Base-by-base conservation (phyloP, 176 grass and related monocot species). In the Oryza officinalis region DNA sequence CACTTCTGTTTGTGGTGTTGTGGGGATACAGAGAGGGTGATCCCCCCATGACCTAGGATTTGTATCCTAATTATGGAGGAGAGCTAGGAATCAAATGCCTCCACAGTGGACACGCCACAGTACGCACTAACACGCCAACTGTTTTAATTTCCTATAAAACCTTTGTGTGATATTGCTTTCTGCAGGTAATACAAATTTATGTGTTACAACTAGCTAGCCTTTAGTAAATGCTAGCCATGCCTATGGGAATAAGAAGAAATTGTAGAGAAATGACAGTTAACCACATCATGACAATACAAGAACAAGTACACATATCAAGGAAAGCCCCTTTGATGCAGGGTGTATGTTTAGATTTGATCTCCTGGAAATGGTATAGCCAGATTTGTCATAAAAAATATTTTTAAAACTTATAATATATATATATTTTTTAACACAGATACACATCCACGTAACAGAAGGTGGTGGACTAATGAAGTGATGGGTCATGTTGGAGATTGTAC, bases 41-140 rank as follows among this genome's bases (percentile, higher is more conserved):
- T 60, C 13, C 67, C n/a, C n/a, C 63, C 65, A 72, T 76, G 60
- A 75, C 52, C 52, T 57, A 63, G 67, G 41, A 83, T 14, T 78
- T n/a, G 25, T 43, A 88, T 73, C 43, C 12, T 81, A 69, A 67
- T 41, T 75, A 35, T 8, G 22, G 78, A 86, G 20, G 78, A 86
- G 52, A 65, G 49, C 10, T 31, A 87, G 65, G 72, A 82, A 90
- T 78, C 57, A 77, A 86, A 89, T 77, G 54, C 68, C 60, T 65
- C 46, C 54, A 68, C 63, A 80, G 15, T 72, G 17, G 82, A n/a
- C 20, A 78, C 10, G 5, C 26, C 27, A 71, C 35, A 26, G 49
- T 32, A 31, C 6, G 25, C 30, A 77, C 47, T 40, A 2, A 8
- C 66, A 27, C 17, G 4, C 20, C 20, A 5, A 57, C 6, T 57